Conservation (phyloP, 2,329 filamentous ascomycete genomes). For the Apiospora rasikravindrae region DNA sequence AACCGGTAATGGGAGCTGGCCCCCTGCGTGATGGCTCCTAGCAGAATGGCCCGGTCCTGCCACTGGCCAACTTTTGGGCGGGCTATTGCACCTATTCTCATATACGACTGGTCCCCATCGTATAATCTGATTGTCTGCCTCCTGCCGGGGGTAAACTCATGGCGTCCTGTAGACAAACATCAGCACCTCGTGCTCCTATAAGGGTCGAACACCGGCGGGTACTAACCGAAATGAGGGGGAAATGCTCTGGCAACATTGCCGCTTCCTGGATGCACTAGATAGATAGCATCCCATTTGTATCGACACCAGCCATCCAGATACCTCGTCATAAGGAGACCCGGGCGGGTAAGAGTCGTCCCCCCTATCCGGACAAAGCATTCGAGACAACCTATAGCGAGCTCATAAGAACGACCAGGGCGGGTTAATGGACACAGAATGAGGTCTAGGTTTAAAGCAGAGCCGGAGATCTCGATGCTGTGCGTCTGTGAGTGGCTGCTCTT, state of each 20-base stretch:
- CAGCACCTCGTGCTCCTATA: not conserved
- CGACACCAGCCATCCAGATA: not conserved
- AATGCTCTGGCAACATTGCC: not conserved
- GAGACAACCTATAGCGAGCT: not conserved
- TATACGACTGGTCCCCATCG: not conserved
- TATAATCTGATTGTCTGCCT: not conserved
- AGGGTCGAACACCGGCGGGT: not conserved
- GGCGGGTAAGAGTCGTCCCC: not conserved
- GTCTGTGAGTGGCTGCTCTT: not conserved
- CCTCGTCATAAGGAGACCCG: not conserved
- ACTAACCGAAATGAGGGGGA: not conserved
- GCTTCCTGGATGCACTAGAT: not conserved
- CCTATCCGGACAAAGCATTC: not conserved
- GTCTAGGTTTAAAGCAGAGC: not conserved
- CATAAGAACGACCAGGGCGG: not conserved
- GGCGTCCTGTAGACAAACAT: not conserved
- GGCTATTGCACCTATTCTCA: not conserved
- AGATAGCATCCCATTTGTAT: not conserved
- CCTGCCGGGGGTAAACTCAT: not conserved
- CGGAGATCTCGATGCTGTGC: not conserved
- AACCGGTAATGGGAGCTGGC: not conserved
- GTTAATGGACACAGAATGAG: not conserved
- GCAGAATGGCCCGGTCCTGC: not conserved
- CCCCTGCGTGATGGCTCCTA: not conserved
- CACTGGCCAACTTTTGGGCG: not conserved